A percentile compares a stretch with the other conserved stretches of the same genome.
Conservation (phyloP, 2,329 filamentous ascomycete genomes). For the Scedosporium boydii region DNA sequence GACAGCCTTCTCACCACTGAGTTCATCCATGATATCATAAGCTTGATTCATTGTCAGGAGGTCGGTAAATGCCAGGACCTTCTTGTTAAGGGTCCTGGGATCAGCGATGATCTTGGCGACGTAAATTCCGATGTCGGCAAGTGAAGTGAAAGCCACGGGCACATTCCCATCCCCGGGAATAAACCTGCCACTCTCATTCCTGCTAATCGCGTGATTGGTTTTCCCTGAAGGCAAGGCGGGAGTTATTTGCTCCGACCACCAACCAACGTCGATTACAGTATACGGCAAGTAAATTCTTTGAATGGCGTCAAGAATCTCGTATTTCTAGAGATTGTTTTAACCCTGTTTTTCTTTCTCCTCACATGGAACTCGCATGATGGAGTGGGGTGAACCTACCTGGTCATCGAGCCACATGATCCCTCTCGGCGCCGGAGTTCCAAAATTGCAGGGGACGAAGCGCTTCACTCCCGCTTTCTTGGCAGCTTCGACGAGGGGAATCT, state of each 20-base stretch:
- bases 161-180: slow-evolving; percentile 37
- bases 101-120: slow-evolving; percentile 42
- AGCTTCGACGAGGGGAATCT: slow-evolving; percentile 36
- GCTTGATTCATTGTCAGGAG: slow-evolving; percentile 36
- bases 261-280: slow-evolving; percentile 48
- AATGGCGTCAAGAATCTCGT: slow-evolving; percentile 38
- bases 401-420: slow-evolving; percentile 21
- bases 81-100: slow-evolving; percentile 41
- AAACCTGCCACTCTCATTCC: not conserved
- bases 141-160: slow-evolving; percentile 33
- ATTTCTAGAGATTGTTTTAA: slow-evolving; percentile 25
- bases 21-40: slow-evolving; percentile 31
- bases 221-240: slow-evolving; percentile 19
- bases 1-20: slow-evolving; percentile 36
- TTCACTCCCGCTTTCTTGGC: slow-evolving; percentile 38
- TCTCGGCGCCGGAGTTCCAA: slow-evolving; percentile 33
- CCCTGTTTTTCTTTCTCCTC: not conserved
- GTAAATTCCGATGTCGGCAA: slow-evolving; percentile 42
- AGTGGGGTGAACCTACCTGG: slow-evolving; percentile 9
- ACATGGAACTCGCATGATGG: not conserved
- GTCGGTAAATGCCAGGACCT: slow-evolving; percentile 38
- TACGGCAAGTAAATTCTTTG: slow-evolving; percentile 38
- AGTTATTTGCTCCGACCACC: slow-evolving; percentile 41
- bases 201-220: slow-evolving; percentile 16
- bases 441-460: slow-evolving; percentile 42